Conservation (phyloP, 2,329 filamentous ascomycete species). For the Phyllosticta ampelicida region DNA sequence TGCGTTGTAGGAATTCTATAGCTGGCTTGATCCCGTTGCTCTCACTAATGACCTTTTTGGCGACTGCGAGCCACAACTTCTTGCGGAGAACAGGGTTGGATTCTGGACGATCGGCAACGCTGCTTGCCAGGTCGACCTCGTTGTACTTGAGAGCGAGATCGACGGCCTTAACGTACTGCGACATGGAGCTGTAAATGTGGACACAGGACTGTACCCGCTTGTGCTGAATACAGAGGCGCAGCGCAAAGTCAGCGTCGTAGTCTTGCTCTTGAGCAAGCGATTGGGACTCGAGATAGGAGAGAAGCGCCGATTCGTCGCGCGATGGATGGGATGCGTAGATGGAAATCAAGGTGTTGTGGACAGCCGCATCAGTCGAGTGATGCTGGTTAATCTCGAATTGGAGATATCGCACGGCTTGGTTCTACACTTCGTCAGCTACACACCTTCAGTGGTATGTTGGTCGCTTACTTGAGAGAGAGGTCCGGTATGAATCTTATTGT, state of each 20-base stretch:
- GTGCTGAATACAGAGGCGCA: slow-evolving; percentile 90
- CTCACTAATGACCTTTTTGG: slow-evolving; percentile 83
- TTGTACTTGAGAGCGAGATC: slow-evolving; percentile 84
- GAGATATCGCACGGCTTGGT: slow-evolving; percentile 89
- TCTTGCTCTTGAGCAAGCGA: slow-evolving; percentile 60
- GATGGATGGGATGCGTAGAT: slow-evolving; percentile 85
- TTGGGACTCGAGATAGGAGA: slow-evolving; percentile 84
- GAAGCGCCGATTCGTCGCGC: slow-evolving; percentile 70
- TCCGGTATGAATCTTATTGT: slow-evolving; percentile 67
- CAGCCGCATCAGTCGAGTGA: slow-evolving; percentile 67
- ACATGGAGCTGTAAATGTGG: slow-evolving; percentile 95
- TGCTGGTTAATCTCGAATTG: slow-evolving; percentile 86
- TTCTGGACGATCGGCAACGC: slow-evolving; percentile 54
- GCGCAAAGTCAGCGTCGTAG: slow-evolving; percentile 92
- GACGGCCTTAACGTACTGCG: slow-evolving; percentile 85
- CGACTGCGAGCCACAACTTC: slow-evolving; percentile 89
- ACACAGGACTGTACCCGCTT: slow-evolving; percentile 88
- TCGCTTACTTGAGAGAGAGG: slow-evolving; percentile 43
- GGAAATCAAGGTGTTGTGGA: slow-evolving; percentile 94
- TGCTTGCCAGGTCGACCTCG: slow-evolving; percentile 78
- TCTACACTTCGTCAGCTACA: slow-evolving; percentile 31
- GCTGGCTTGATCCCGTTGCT: slow-evolving; percentile 74
- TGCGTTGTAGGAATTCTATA: slow-evolving; percentile 85
- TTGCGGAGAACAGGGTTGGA: slow-evolving; percentile 70
- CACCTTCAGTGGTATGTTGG: neutral